These are phyloP conservation scores for Ottelia alismoides DNA, from an alignment of 106 monocot genomes.

Conservation along the genomic window DNA sequence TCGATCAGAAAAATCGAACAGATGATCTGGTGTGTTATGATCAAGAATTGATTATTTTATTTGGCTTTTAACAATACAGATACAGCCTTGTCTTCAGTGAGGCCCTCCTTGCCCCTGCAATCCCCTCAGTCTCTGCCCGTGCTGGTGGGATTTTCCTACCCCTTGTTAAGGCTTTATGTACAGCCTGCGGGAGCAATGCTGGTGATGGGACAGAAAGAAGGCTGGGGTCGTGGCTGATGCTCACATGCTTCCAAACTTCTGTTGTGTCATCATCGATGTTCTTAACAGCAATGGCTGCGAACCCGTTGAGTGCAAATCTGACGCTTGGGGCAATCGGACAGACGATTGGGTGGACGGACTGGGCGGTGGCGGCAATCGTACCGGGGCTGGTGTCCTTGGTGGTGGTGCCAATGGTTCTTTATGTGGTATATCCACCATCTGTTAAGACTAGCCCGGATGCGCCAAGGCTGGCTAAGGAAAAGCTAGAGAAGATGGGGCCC, in stretches of 20 bases:
- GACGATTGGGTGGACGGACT: constrained; percentile 93
- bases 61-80: no score
- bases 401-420: constrained; percentile 75
- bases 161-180: constrained; percentile 80
- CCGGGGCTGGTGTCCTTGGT: constrained; percentile 83
- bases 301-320: constrained; percentile 74
- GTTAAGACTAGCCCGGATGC: constrained; percentile 96
- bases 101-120: constrained; percentile 77
- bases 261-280: constrained; percentile 91
- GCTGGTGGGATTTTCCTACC: constrained; percentile 97
- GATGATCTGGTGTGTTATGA: no score
- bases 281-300: constrained; percentile 95
- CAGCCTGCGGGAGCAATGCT: constrained; percentile 74
- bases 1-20: no score
- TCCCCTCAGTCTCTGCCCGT: constrained; percentile 82
- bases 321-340: constrained; percentile 59
- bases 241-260: constrained; percentile 95
- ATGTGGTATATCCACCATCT: constrained; percentile 72
- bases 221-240: constrained; percentile 92
- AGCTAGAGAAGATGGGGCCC: constrained; percentile 83
- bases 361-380: constrained; percentile 88
- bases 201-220: constrained; percentile 76
- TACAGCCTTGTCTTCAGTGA: constrained; percentile 89
- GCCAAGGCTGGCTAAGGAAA: constrained; percentile 82
- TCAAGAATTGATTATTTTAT: no score